Conservation (phyloP, 352 stramenopile genomes). For the Globisporangium nodosum region DNA sequence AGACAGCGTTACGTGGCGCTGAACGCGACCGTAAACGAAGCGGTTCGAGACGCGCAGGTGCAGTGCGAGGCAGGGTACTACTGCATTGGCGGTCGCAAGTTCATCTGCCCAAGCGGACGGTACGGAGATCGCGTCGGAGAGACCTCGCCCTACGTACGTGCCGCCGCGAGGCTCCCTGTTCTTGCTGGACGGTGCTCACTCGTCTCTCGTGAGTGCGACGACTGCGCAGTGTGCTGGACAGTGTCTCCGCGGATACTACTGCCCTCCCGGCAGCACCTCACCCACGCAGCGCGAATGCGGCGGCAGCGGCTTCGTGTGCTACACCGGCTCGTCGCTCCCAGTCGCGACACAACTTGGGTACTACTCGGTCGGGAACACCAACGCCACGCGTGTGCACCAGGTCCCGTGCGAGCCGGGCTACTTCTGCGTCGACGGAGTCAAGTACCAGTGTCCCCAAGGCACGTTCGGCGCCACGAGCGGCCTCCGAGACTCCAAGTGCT, state of each 20-base stretch:
- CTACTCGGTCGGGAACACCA: constrained; percentile 57
- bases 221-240: constrained; percentile 37
- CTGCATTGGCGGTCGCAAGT: constrained; percentile 44
- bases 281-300: constrained; percentile 41
- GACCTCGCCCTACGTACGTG: constrained; percentile 21
- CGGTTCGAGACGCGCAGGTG: constrained; percentile 38
- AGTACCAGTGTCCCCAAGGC: constrained; percentile 67
- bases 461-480: constrained; percentile 50
- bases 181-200: background rate
- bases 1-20: constrained; percentile 2
- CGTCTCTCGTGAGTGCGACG: background rate
- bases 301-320: constrained; percentile 38
- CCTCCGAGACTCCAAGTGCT: constrained; percentile 40
- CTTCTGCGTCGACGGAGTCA: constrained; percentile 65
- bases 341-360: constrained; percentile 38
- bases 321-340: constrained; percentile 34
- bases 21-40: constrained; percentile 21
- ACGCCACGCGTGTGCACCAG: constrained; percentile 59
- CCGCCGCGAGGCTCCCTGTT: background rate
- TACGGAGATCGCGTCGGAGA: constrained; percentile 43
- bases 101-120: constrained; percentile 52
- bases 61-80: constrained; percentile 66
- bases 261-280: constrained; percentile 38
- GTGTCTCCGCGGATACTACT: constrained; percentile 71
- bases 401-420: constrained; percentile 57